Evolutionary conservation across 805 yeast species (phyloP).

Genomic region (Yamadazyma endophytica): DNA sequence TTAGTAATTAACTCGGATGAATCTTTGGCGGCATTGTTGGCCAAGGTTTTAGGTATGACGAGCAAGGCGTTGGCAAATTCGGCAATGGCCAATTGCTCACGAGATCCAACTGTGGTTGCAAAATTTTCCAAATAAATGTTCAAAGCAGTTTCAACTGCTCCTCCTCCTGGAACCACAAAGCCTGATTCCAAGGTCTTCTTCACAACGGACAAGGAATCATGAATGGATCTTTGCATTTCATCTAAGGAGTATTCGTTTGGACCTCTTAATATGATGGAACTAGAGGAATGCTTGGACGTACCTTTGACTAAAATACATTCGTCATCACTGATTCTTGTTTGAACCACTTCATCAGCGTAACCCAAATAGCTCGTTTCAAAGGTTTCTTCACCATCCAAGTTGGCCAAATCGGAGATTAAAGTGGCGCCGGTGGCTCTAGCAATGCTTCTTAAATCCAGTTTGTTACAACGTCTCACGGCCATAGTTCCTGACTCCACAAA

Average conservation of each 20-base stretch:
- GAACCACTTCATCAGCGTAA: slow-evolving; percentile 83
- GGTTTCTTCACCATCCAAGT: slow-evolving; percentile 93
- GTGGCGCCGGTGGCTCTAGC: slow-evolving; percentile 99
- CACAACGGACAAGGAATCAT: slow-evolving; percentile 90
- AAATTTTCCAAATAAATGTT: slow-evolving; percentile 93
- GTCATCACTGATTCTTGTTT: slow-evolving; percentile 89
- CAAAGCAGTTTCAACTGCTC: slow-evolving; percentile 96
- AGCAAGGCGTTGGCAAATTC: slow-evolving; percentile 91
- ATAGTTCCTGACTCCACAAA: slow-evolving; percentile 88
- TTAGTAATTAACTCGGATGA: slow-evolving; percentile 92
- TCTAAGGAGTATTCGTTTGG: slow-evolving; percentile 93
- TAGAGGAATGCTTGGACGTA: slow-evolving; percentile 84
- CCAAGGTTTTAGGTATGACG: slow-evolving; percentile 92
- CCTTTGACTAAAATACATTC: slow-evolving; percentile 93
- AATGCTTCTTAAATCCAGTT: slow-evolving; percentile 93
- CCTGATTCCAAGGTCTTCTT: slow-evolving; percentile 96
- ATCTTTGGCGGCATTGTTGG: slow-evolving; percentile 97
- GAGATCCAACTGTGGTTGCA: slow-evolving; percentile 95
- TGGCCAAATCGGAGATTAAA: slow-evolving; percentile 77
- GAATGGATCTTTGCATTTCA: slow-evolving; percentile 97
- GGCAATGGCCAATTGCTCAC: slow-evolving; percentile 97
- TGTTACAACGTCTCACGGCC: slow-evolving; percentile 96
- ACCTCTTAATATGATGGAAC: slow-evolving; percentile 91
- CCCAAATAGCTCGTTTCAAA: slow-evolving; percentile 85
- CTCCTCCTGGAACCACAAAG: slow-evolving; percentile 96